Conservation (phyloP, 148 eudicot species). For the Camellia lanceoleosa region DNA sequence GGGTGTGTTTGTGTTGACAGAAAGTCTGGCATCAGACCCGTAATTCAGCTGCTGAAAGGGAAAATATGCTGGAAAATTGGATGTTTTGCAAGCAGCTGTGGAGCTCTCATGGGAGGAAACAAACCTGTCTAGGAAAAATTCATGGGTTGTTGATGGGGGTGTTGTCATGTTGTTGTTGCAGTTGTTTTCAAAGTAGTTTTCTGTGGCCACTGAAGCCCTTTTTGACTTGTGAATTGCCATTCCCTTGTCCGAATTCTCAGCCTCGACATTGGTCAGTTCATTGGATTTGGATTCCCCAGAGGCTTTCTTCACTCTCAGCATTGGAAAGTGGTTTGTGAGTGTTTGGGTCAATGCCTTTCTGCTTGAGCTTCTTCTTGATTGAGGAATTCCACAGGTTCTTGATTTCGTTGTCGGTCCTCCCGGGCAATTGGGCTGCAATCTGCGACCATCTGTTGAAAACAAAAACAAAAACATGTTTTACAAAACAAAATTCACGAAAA, state of each 20-base stretch:
- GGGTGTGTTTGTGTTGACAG: constrained; percentile 24
- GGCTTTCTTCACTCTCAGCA: constrained; percentile 41
- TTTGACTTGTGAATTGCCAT: constrained; percentile 23
- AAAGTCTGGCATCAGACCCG: constrained; percentile 11
- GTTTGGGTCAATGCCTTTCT: constrained; percentile 83
- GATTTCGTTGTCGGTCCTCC: constrained; percentile 91
- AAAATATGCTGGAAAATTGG: constrained; percentile 19
- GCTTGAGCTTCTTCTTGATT: constrained; percentile 84
- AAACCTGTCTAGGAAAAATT: constrained; percentile 34
- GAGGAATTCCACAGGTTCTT: constrained; percentile 94
- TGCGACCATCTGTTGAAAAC: constrained; percentile 74
- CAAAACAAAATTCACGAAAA: not conserved
- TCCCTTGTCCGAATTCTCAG: constrained; percentile 11
- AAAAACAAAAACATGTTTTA: not conserved
- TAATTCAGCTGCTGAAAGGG: constrained; percentile 36
- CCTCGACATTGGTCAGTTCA: constrained; percentile 10
- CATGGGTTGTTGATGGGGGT: constrained; percentile 28
- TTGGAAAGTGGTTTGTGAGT: constrained; percentile 80
- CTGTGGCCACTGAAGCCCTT: constrained; percentile 3
- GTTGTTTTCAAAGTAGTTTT: constrained; percentile 9
- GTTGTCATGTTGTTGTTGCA: not conserved
- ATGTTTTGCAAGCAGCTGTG: constrained; percentile 13
- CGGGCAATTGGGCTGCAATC: constrained; percentile 85
- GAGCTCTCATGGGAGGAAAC: constrained; percentile 31
- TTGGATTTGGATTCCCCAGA: constrained; percentile 24